Percentiles rank a stretch among this genome's conserved stretches.
These are phyloP conservation scores for Xerocomus amazonicus DNA, from an alignment of 1,284 basidiomycete genomes.

Conservation along the genomic window DNA sequence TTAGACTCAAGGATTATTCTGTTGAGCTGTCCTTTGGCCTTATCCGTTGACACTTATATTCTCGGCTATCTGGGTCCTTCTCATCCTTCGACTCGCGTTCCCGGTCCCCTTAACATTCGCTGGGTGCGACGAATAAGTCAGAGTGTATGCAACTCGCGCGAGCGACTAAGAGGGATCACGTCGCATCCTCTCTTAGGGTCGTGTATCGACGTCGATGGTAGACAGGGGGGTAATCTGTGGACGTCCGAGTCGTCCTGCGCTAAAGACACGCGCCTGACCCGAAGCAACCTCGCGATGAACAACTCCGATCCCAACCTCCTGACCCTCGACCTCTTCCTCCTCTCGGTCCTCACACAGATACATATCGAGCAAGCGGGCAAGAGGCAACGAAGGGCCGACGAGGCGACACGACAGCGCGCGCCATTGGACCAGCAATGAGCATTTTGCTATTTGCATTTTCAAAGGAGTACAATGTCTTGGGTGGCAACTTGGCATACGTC, in stretches of 20 bases:
- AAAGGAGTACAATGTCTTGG: no score
- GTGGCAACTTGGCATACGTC: no score
- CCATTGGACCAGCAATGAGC: no score
- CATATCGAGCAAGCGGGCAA: conserved; percentile 33
- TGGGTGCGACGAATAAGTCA: no score
- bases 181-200: conserved; percentile 27
- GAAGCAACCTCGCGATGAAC: conserved; percentile 47
- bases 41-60: not conserved
- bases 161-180: not conserved
- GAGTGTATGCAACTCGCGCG: no score
- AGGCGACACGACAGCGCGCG: conserved; percentile 55
- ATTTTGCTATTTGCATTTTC: no score
- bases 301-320: conserved; percentile 34
- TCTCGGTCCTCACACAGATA: conserved; percentile 1
- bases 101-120: no score
- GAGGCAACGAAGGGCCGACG: conserved; percentile 38
- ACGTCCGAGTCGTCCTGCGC: conserved; percentile 10
- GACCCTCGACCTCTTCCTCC: conserved; percentile 14
- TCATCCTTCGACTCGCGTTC: no score
- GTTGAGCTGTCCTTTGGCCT: no score
- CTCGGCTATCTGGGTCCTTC: no score
- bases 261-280: conserved; percentile 37
- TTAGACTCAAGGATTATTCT: no score
- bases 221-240: conserved; percentile 39
- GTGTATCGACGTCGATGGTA: conserved; percentile 46